These are phyloP conservation scores for Vigna nakashimae DNA, from an alignment of 306 rosid genomes.

Conservation along the genomic window DNA sequence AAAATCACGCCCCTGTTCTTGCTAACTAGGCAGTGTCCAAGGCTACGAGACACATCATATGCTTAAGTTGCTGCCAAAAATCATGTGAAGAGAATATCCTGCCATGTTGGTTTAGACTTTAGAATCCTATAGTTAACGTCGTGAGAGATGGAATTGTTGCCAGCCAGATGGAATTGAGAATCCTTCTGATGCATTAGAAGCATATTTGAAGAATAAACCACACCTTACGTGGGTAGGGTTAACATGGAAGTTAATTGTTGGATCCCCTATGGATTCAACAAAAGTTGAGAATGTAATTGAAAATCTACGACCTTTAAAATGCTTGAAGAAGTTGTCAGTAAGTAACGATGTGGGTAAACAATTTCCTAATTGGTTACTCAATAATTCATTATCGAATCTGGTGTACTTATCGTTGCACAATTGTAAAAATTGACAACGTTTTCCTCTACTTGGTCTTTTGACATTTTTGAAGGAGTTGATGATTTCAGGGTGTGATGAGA, in stretches of 20 bases:
- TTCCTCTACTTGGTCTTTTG: not conserved
- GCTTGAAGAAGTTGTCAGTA: not conserved
- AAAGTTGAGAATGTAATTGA: not conserved
- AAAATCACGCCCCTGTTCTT: no score
- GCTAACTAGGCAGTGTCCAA: no score
- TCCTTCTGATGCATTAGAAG: not conserved
- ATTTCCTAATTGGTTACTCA: not conserved
- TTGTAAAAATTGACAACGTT: not conserved
- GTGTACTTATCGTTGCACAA: not conserved
- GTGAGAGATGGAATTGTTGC: no score
- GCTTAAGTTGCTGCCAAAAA: not conserved
- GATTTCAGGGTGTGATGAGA: not conserved
- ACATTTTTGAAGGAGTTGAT: not conserved
- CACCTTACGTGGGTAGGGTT: not conserved
- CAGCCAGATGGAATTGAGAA: not conserved
- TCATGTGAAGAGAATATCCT: not conserved
- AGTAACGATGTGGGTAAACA: not conserved
- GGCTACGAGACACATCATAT: not conserved
- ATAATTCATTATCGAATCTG: not conserved
- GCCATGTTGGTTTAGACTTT: conserved; percentile 46
- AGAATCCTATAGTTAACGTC: conserved; percentile 2
- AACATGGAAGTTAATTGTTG: not conserved
- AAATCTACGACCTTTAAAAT: not conserved
- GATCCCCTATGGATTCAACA: not conserved
- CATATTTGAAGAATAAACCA: not conserved